Base-by-base conservation (phyloP, 1,284 basidiomycete genomes). In the Trichosporon faecale region DNA sequence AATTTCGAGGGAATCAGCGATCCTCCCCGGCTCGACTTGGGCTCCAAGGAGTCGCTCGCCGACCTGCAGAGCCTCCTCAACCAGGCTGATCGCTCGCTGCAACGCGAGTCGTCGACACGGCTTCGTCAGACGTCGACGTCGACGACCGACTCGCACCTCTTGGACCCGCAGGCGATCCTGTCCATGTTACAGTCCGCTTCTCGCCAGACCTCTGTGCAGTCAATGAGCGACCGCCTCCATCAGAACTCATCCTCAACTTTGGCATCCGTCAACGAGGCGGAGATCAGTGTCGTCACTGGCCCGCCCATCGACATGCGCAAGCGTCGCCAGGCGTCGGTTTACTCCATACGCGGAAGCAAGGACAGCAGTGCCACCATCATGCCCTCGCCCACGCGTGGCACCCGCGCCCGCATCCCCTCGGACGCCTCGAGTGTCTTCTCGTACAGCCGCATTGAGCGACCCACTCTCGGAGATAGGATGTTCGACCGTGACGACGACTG, bases 391-490 rank as follows among this genome's bases (percentile, higher is more conserved):
- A 33, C 14, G 16, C 29, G 18, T 6, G 57, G 29, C 57, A 31
- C 29, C 16, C 57, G 27, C 11, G 29, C 57, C 33, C 57, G 57
- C n/a, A n/a, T 29, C 27, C 27, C 57, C 8, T 61, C 57, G 14
- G 57, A 61, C 18, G 18, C 29, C 7, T 61, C 57, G 6, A 61
- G 57, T 61, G 57, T 18, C 18, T 61, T 31, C 27, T 61, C 57
- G 11, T 61, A 61, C 29, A 31, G 57, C 57, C 27, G 57, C 16
- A 31, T 61, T 7, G 57, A 61, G 29, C 57, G 57, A n/a, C 57
- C 57, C 27, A 61, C 57, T 31, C 57, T 61, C 18, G 57, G 57
- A 61, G 57, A 29, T n/a, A 61, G 57, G 27, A 61, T 61, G 57
- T 61, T 61, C 29, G 57, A 61, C 29, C 29, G 57, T 33, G 57